phyloP scores from a whole-genome alignment of 2,329 filamentous ascomycete genomes.

The Botrytis galanthina region DNA sequence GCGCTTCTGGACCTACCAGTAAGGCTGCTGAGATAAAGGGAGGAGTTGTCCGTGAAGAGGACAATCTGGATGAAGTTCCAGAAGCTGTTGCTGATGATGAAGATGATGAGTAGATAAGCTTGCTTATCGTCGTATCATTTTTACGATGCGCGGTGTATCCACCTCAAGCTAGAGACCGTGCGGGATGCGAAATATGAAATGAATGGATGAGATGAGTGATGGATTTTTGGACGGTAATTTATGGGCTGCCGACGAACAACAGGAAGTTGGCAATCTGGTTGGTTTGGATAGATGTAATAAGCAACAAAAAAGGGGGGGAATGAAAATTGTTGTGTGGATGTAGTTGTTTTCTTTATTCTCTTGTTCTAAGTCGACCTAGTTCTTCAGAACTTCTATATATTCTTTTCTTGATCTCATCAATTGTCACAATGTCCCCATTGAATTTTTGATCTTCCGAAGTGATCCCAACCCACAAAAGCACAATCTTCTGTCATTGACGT shows the following conservation, averaged over 20 bases:
- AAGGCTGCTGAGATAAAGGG: slow-evolving; percentile 21
- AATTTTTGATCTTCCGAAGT: background rate
- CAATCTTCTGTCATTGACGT: background rate
- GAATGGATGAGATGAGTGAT: slow-evolving; percentile 2
- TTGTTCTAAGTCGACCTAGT: background rate
- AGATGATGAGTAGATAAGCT: slow-evolving; percentile 23
- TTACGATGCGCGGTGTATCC: slow-evolving; percentile 1
- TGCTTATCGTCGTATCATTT: background rate
- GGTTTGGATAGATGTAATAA: background rate
- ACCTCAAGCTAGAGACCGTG: background rate
- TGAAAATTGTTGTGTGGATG: background rate
- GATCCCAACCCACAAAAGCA: background rate
- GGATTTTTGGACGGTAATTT: background rate
- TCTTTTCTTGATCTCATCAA: background rate
- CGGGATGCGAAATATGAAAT: slow-evolving; percentile 4
- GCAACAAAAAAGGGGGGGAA: background rate
- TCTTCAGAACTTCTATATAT: background rate
- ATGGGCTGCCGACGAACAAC: background rate
- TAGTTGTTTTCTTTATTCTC: background rate
- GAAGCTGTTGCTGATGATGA: slow-evolving; percentile 22
- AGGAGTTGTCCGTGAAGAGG: slow-evolving; percentile 16
- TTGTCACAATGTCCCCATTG: background rate
- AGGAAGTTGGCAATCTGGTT: slow-evolving; percentile 6
- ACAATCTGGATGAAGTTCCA: slow-evolving; percentile 23
- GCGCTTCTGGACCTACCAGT: slow-evolving; percentile 20